phyloP scores from a whole-genome alignment of 768 basidiomycete genomes.

The Podaxis rugospora region DNA sequence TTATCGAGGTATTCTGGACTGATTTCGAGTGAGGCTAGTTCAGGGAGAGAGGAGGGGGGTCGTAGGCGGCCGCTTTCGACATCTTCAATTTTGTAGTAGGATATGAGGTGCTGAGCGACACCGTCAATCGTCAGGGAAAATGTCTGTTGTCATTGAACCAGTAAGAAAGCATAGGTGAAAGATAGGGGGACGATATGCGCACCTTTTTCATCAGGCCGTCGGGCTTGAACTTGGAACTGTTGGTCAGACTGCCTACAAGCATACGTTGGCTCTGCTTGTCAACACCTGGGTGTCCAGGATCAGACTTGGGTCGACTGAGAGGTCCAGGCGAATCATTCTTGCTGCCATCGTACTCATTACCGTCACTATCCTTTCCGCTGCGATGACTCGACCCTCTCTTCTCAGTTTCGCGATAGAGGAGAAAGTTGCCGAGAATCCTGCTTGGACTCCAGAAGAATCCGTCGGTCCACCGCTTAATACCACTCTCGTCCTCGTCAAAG shows the following conservation, averaged over 20 bases:
- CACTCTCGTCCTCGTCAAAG: conserved; percentile 95
- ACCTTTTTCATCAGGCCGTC: conserved; percentile 99
- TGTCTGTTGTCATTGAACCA: conserved; percentile 47
- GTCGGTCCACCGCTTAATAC: conserved; percentile 98
- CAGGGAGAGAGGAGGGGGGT: conserved; percentile 82
- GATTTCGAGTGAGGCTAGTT: conserved; percentile 83
- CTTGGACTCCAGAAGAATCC: conserved; percentile 96
- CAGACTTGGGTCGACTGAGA: conserved; percentile 63
- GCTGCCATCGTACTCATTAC: conserved; percentile 20
- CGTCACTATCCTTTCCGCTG: conserved; percentile 33
- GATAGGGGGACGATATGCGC: conserved; percentile 17
- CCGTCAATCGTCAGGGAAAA: conserved; percentile 86
- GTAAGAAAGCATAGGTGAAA: background rate
- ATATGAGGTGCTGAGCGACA: conserved; percentile 87
- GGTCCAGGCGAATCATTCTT: conserved; percentile 30
- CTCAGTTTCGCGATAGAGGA: conserved; percentile 93
- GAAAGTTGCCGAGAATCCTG: conserved; percentile 89
- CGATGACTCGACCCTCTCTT: conserved; percentile 69
- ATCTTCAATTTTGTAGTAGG: conserved; percentile 92
- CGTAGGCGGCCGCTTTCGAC: conserved; percentile 86
- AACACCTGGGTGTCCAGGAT: conserved; percentile 37
- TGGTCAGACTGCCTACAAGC: conserved; percentile 87
- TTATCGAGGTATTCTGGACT: conserved; percentile 85
- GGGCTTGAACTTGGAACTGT: conserved; percentile 88
- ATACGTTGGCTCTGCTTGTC: conserved; percentile 77